Conservation (phyloP, 139 green algal genomes). For the Asterochloris erici region DNA sequence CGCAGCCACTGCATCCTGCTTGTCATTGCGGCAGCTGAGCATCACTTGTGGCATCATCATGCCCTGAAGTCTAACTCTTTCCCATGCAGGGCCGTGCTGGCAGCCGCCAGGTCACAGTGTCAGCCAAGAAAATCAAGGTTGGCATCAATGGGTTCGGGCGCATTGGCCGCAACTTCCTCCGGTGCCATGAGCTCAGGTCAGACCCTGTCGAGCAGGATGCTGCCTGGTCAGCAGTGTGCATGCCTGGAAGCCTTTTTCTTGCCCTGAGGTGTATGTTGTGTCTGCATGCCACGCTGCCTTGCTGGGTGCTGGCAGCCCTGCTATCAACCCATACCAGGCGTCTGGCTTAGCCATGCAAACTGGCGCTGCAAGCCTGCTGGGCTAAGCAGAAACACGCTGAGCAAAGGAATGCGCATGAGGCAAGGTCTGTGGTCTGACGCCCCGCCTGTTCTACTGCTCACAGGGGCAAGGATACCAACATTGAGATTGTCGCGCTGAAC, state of each 20-base stretch:
- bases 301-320: too few species aligned
- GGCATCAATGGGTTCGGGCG: constrained; percentile 99
- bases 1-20: not conserved
- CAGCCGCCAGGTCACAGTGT: constrained; percentile 39
- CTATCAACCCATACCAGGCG: too few species aligned
- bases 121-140: constrained; percentile 90
- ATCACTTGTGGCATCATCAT: not conserved
- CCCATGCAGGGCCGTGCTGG: constrained; percentile 18
- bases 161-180: constrained; percentile 95
- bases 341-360: too few species aligned
- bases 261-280: not conserved
- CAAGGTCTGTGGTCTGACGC: too few species aligned
- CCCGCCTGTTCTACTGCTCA: constrained; percentile 17
- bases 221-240: too few species aligned
- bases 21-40: not conserved
- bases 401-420: too few species aligned
- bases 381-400: too few species aligned
- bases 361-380: too few species aligned
- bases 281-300: too few species aligned
- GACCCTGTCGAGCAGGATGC: too few species aligned
- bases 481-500: constrained; percentile 87
- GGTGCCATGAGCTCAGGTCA: constrained; percentile 46
- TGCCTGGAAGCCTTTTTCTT: too few species aligned
- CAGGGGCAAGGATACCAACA: constrained; percentile 57
- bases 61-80: too few species aligned